Base-by-base conservation (phyloP, 2,329 filamentous ascomycete genomes). In the Pestalotiopsis sp. region DNA sequence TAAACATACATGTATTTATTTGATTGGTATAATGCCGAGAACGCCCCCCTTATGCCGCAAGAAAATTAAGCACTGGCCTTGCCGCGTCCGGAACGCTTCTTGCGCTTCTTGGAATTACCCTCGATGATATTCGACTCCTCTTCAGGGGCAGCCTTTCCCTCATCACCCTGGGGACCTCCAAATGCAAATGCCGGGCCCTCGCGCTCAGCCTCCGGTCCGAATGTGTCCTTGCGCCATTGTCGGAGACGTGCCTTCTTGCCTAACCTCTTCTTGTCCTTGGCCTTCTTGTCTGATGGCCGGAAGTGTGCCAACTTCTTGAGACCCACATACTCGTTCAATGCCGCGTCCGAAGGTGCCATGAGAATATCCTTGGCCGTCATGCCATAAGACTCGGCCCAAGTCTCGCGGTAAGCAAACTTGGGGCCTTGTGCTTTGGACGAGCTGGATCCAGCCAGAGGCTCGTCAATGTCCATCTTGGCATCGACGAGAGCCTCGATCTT, bases 241-340 rank as follows among this genome's bases (percentile, higher is more conserved):
- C 94, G 86, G 70, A 99, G 84, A 23, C 95, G 87, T 7, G 93
- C 93, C 84, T 98, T 98, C 88, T 98, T 99, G 72, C 93, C 92
- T 38, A 98, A 86, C 75, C 89, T 88, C 86, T 97, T 97, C 83
- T 91, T 90, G 77, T 99, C 96, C 75, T 91, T 92, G 73, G 88
- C 87, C 86, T 98, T 98, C 87, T 97, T 96, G 75, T 95, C 93
- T 3, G 86, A 84, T 78, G 98, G 95, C 68, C 96, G 88, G 84
- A 96, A 99, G 4, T 93, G 86, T 4, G 95, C 95, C 69, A 98
- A 88, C 83, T 98, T 98, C 87, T 99, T 99, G 76, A 99, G 84
- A 6, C 96, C 95, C 4, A 92, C 95, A 77, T 92, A 99, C 72
- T 95, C 87, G 80, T 99, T 99, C 72, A 99, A 88, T 66, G 91